Evolutionary conservation across 208 protist species (phyloP), one percentile per base, ranked within the genome.

Genomic region (Trypanosoma scelopori): DNA sequence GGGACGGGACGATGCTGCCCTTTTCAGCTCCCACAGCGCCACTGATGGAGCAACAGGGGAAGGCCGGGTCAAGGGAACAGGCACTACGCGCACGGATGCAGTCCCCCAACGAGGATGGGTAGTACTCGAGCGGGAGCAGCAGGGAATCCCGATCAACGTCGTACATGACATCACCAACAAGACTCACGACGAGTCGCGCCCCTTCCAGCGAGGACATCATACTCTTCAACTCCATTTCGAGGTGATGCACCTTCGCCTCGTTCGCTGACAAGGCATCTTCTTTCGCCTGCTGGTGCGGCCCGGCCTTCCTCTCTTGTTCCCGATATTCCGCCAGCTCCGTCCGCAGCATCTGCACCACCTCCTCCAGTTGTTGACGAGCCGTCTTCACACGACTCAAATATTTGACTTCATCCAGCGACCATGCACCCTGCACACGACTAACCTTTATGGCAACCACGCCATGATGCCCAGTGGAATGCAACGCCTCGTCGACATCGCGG

Each of bases 121-220:
- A 60, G 27, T 55, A 64, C 9, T 59, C 46, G 27, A 73, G 39
- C 4, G 67, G 67, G 23, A 73, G 43, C 15, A 57, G 35, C 22
- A 73, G 28, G 13, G 50, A 48, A 59, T 73, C 57, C 32, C 53
- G 30, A 27, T 63, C 23, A 5, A 47, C 30, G 37, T 64, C 58
- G n/a, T 73, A 73, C 65, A 63, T 70, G 20, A 56, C 27, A 42
- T 63, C 55, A 22, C 65, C 46, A 18, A 62, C 47, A 22, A 70
- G 65, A 43, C 22, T 50, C 9, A 32, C 53, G 4, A 70, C 55
- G 49, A 32, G 55, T 43, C 25, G 42, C 3, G 65, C 41, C 23
- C 55, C 65, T 35, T 49, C 15, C 30, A 63, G 37, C n/a, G 48
- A 56, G 12, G 32, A n/a, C 15, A 1, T 15, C 16, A 27, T 18